phyloP scores from a whole-genome alignment of 208 protist genomes.

The Leishmania aethiopica region DNA sequence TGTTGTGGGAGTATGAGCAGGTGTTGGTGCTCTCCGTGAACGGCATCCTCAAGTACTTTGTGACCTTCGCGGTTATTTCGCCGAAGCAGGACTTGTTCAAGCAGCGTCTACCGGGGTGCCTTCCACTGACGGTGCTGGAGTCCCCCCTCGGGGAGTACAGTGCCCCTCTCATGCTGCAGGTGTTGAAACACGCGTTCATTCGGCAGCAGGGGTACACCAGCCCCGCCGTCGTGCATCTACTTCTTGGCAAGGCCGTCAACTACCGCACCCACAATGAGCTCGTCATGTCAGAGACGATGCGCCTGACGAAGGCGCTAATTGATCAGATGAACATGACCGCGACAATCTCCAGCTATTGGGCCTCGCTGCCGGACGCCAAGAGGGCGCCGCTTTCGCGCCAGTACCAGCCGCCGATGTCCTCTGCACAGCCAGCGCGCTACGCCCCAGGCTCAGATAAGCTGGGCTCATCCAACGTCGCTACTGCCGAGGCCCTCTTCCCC shows the following conservation, averaged over 20 bases:
- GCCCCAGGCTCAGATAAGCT: slow-evolving; percentile 64
- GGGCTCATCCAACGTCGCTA: slow-evolving; percentile 37
- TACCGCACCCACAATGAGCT: slow-evolving; percentile 68
- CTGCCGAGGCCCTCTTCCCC: slow-evolving; percentile 54
- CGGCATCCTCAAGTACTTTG: slow-evolving; percentile 67
- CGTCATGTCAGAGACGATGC: slow-evolving; percentile 63
- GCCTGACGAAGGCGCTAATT: slow-evolving; percentile 51
- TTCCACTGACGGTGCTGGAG: slow-evolving; percentile 63
- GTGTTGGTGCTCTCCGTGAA: slow-evolving; percentile 73
- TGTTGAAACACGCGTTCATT: slow-evolving; percentile 83
- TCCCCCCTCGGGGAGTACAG: slow-evolving; percentile 77
- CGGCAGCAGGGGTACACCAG: slow-evolving; percentile 69
- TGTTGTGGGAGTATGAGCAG: slow-evolving; percentile 71
- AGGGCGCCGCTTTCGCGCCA: slow-evolving; percentile 33
- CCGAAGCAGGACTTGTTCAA: slow-evolving; percentile 62
- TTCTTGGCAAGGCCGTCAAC: slow-evolving; percentile 60
- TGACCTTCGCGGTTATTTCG: slow-evolving; percentile 71
- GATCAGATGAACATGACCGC: slow-evolving; percentile 61
- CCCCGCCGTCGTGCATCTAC: slow-evolving; percentile 50
- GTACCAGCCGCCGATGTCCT: slow-evolving; percentile 53
- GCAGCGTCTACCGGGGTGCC: slow-evolving; percentile 63
- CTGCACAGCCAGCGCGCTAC: slow-evolving; percentile 72
- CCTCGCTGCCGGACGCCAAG: slow-evolving; percentile 44
- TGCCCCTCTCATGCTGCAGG: slow-evolving; percentile 79
- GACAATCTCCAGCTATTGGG: slow-evolving; percentile 66